Evolutionary conservation across 2,329 filamentous ascomycete genomes (phyloP).

Genomic region (Cladophialophora exuberans): DNA sequence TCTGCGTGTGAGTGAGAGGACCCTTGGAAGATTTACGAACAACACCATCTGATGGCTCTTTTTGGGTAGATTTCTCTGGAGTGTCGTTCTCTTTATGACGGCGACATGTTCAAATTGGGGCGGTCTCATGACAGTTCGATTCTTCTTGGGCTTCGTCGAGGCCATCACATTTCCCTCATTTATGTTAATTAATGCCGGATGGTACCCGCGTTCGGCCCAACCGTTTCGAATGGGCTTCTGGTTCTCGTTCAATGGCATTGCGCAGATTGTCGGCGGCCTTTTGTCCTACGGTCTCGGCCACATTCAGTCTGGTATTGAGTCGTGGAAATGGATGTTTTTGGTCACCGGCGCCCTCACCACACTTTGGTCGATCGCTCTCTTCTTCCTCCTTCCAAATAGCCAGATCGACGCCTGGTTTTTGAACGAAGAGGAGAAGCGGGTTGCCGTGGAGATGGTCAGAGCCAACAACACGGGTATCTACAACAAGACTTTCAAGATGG

Average conservation of each 20-base stretch:
- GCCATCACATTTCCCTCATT: neutral
- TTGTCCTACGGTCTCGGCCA: conserved; percentile 8
- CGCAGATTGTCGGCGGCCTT: neutral
- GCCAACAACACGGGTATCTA: conserved; percentile 50
- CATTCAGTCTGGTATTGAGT: neutral
- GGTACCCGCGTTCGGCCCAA: neutral
- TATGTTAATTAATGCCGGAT: neutral
- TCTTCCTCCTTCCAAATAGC: conserved; percentile 57
- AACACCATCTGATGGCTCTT: too few relatives aligned
- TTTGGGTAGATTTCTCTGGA: too few relatives aligned
- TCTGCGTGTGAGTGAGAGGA: too few relatives aligned
- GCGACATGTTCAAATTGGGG: too few relatives aligned
- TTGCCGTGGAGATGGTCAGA: conserved; percentile 21
- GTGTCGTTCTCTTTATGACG: too few relatives aligned
- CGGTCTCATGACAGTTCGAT: neutral
- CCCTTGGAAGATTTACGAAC: too few relatives aligned
- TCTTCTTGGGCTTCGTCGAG: neutral
- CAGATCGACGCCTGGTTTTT: conserved; percentile 47
- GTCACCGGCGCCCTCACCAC: conserved; percentile 67
- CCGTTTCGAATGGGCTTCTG: neutral
- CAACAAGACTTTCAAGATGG: conserved; percentile 53
- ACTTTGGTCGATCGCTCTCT: conserved; percentile 55
- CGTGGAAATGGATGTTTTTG: conserved; percentile 53
- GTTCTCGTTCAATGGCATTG: conserved; percentile 1
- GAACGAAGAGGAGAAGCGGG: conserved; percentile 25